Percentiles rank a stretch among this genome's conserved stretches.
Conservation (phyloP, 164 flowering plant species). For the Hamamelis virginiana region DNA sequence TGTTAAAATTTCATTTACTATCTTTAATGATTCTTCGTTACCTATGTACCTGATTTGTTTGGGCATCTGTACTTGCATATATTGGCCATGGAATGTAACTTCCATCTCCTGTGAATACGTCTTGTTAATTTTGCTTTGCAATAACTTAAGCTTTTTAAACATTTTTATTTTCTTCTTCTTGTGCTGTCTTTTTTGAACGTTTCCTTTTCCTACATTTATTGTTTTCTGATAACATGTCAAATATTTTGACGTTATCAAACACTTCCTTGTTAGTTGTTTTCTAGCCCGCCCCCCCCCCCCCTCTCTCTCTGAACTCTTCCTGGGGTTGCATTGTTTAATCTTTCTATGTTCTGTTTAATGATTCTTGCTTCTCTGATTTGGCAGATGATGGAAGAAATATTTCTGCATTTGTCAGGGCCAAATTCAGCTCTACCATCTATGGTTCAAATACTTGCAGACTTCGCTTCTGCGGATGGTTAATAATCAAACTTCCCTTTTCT, state of each 20-base stretch:
- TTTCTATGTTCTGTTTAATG: constrained; percentile 1
- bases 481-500: constrained; percentile 12
- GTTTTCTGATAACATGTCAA: background rate
- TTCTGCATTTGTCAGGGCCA: constrained; percentile 75
- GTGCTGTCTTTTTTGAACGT: background rate
- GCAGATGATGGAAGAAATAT: constrained; percentile 97
- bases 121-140: too few relatives aligned
- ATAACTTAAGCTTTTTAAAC: too few relatives aligned
- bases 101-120: background rate
- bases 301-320: background rate
- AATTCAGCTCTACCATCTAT: constrained; percentile 76
- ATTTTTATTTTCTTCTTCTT: too few relatives aligned
- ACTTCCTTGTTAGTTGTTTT: too few relatives aligned
- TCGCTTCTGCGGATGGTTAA: constrained; percentile 86
- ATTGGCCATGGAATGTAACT: background rate
- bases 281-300: background rate
- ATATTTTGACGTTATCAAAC: background rate
- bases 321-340: background rate
- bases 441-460: constrained; percentile 96
- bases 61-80: too few relatives aligned
- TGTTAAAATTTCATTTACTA: too few relatives aligned
- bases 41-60: too few relatives aligned
- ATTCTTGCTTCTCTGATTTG: constrained; percentile 11
- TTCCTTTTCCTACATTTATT: background rate
- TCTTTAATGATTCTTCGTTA: too few relatives aligned